A percentile compares a stretch with the other conserved stretches of the same genome.
Conservation (phyloP, 2,329 filamentous ascomycete species). For the Didymella exigua region DNA sequence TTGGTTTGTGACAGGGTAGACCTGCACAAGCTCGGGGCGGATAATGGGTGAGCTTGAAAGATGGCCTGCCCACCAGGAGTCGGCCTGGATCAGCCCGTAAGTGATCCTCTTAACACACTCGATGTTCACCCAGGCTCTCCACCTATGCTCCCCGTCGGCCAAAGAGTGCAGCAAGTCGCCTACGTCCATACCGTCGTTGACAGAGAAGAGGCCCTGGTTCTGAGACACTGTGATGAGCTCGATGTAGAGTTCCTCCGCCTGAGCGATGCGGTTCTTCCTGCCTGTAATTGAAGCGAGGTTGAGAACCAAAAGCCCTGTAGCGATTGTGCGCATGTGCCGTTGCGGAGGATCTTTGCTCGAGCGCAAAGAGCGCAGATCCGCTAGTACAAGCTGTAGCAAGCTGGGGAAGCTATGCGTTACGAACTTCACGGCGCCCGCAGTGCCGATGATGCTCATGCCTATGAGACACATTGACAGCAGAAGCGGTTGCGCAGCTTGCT, state of each 20-base stretch:
- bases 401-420: constrained; percentile 53
- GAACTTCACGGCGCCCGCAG: constrained; percentile 58
- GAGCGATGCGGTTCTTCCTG: constrained; percentile 51
- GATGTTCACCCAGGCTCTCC: constrained; percentile 60
- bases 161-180: constrained; percentile 53
- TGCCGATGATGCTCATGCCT: constrained; percentile 58
- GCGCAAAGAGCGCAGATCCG: constrained; percentile 52
- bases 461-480: constrained; percentile 61
- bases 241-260: constrained; percentile 58
- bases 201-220: constrained; percentile 57
- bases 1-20: constrained; percentile 55
- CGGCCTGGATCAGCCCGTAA: constrained; percentile 53
- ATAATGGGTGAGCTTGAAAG: constrained; percentile 55
- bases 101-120: constrained; percentile 59
- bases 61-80: constrained; percentile 57
- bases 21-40: constrained; percentile 54
- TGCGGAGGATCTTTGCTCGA: constrained; percentile 49
- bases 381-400: constrained; percentile 49
- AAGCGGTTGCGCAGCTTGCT: constrained; percentile 54
- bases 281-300: constrained; percentile 58
- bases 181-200: constrained; percentile 48
- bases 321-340: constrained; percentile 54
- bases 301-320: constrained; percentile 55
- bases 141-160: constrained; percentile 53
- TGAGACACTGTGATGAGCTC: constrained; percentile 57